Conservation (phyloP, 2,329 filamentous ascomycete species). For the Raffaelea arxii region DNA sequence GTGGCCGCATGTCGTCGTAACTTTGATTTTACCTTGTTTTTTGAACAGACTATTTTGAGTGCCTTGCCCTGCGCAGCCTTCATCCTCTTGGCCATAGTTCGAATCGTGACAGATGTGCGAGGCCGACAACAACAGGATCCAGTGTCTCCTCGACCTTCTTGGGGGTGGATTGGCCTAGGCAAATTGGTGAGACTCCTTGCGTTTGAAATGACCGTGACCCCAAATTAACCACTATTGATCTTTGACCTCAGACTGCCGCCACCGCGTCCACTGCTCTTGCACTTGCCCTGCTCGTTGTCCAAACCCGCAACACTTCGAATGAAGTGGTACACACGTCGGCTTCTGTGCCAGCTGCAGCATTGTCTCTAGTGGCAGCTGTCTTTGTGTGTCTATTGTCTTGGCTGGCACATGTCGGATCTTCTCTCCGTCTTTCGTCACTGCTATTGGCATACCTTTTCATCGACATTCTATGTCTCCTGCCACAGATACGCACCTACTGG, state of each 20-base stretch:
- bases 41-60: slow-evolving; percentile 4
- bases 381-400: neutral
- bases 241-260: too few relatives aligned
- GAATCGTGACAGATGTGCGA: too few relatives aligned
- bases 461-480: slow-evolving; percentile 12
- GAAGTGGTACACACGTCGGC: neutral
- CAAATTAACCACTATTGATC: too few relatives aligned
- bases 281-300: neutral
- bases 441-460: neutral
- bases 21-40: slow-evolving; percentile 8
- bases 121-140: too few relatives aligned
- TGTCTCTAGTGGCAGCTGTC: neutral
- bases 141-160: too few relatives aligned
- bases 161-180: too few relatives aligned
- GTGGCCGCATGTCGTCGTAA: neutral
- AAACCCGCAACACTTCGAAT: neutral
- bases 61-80: neutral
- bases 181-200: too few relatives aligned
- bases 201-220: too few relatives aligned
- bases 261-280: neutral
- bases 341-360: neutral
- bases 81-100: neutral
- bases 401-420: neutral
- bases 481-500: slow-evolving; percentile 32
- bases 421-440: neutral